Evolutionary conservation across 805 yeast species (phyloP), one percentile per base, ranked within the genome.

Genomic region (Myxozyma mucilagina): DNA sequence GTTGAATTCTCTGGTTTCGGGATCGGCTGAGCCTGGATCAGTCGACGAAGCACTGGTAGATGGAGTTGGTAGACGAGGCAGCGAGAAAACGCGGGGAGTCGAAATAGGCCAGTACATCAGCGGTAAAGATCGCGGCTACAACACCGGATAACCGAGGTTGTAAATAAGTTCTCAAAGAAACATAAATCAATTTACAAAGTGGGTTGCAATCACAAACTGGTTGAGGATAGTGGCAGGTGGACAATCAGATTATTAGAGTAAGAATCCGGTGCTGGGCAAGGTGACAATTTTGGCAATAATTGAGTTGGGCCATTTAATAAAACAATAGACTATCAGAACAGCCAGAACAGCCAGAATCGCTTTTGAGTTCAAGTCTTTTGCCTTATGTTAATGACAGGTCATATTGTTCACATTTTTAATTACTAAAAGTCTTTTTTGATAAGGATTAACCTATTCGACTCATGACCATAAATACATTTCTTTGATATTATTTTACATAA

Each of bases 91-190:
- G 39, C 67, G 60, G 3, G 75, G 75, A 11, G 73, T 66, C 29
- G 71, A 65, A 3, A 70, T 62, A 13, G 75, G 75, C 75, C 75
- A 73, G 32, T 72, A 67, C 75, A 73, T 73, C 41, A 47, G 43
- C 13, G 31, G 42, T 41, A 16, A 41, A 24, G n/a, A 41, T 13
- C 14, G 45, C 41, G 41, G 41, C 13, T 24, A 24, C 29, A 24
- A 24, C 29, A 24, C 29, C 29, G 29, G 29, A 24, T 24, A 24
- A 24, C 29, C 29, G 29, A 24, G 29, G 29, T 24, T 24, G 29
- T 24, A 24, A 24, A 24, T 24, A 24, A 4, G 29, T 24, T 4
- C 4, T 24, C 4, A 24, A 24, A 24, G 34, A 20, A 24, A 16
- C 49, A 20, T 14, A 18, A 16, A 20, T 16, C 45, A 29, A 44